These are phyloP conservation scores for Sporothrix mexicana DNA, from an alignment of 2,329 filamentous ascomycete species.

Conservation along the genomic window DNA sequence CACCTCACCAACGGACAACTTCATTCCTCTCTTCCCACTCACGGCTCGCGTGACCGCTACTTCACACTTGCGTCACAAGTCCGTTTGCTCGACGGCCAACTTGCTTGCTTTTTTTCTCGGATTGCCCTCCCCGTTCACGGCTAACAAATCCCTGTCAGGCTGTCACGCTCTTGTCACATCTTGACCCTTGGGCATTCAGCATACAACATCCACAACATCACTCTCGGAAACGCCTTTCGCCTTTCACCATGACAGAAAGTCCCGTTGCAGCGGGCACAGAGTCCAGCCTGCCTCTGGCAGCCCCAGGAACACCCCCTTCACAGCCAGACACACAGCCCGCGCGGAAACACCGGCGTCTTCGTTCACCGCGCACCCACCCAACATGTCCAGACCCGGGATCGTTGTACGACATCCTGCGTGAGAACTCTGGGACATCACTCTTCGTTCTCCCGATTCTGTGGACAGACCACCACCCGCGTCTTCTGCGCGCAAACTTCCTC, in stretches of 20 bases:
- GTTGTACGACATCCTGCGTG: constrained; percentile 58
- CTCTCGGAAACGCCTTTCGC: background rate
- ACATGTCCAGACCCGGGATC: constrained; percentile 54
- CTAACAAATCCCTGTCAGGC: constrained; percentile 11
- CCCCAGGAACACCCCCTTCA: background rate
- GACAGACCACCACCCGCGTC: constrained; percentile 57
- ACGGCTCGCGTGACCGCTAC: background rate
- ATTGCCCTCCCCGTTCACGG: background rate
- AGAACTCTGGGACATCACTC: constrained; percentile 55
- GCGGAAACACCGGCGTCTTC: background rate
- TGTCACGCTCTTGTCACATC: background rate
- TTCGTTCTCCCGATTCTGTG: constrained; percentile 61
- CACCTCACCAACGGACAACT: too few relatives aligned
- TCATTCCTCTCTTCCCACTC: background rate
- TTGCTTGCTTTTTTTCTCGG: background rate
- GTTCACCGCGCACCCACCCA: background rate
- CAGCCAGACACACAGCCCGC: background rate
- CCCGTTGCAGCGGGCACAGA: background rate
- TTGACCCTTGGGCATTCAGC: too few relatives aligned
- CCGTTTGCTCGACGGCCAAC: background rate
- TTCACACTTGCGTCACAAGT: background rate
- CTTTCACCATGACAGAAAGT: constrained; percentile 1
- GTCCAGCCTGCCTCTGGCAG: background rate
- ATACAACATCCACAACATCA: background rate
- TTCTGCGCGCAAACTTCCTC: constrained; percentile 56